Percentiles rank a stretch among this genome's conserved stretches.
These are phyloP conservation scores for Termitomyces sp. DNA, from an alignment of 768 basidiomycete genomes.

Conservation along the genomic window DNA sequence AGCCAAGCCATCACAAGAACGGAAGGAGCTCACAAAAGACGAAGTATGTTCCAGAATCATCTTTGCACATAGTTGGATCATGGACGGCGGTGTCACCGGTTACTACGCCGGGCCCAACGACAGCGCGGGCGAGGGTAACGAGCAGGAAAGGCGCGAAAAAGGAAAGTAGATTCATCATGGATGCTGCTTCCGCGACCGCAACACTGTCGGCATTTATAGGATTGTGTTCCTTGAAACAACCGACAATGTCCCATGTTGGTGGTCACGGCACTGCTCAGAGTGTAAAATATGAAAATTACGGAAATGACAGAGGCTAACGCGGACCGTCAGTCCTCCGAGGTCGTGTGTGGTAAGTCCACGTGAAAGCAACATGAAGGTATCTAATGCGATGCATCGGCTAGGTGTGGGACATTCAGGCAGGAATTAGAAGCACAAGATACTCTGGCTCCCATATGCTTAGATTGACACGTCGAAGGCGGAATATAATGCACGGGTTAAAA, in stretches of 20 bases:
- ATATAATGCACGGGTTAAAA: not conserved
- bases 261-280: not conserved
- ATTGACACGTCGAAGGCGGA: not conserved
- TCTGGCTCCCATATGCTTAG: not conserved
- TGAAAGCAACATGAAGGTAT: slow-evolving; percentile 2
- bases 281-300: not conserved
- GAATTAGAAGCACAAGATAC: not conserved
- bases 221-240: not conserved
- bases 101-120: slow-evolving; percentile 34
- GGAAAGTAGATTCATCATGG: slow-evolving; percentile 15
- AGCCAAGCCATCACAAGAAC: not conserved
- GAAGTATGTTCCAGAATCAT: slow-evolving; percentile 44
- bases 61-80: slow-evolving; percentile 52
- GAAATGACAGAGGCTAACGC: not conserved
- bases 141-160: slow-evolving; percentile 10
- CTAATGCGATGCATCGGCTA: not conserved
- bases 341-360: slow-evolving; percentile 5
- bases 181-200: not conserved
- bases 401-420: not conserved
- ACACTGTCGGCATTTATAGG: slow-evolving; percentile 8
- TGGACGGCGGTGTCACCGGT: slow-evolving; percentile 43
- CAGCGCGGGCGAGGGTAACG: slow-evolving; percentile 18
- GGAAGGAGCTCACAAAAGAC: slow-evolving; percentile 39
- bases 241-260: slow-evolving; percentile 4
- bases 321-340: slow-evolving; percentile 12